Conservation (phyloP, 2,329 filamentous ascomycete genomes). For the Colletotrichum lentis region DNA sequence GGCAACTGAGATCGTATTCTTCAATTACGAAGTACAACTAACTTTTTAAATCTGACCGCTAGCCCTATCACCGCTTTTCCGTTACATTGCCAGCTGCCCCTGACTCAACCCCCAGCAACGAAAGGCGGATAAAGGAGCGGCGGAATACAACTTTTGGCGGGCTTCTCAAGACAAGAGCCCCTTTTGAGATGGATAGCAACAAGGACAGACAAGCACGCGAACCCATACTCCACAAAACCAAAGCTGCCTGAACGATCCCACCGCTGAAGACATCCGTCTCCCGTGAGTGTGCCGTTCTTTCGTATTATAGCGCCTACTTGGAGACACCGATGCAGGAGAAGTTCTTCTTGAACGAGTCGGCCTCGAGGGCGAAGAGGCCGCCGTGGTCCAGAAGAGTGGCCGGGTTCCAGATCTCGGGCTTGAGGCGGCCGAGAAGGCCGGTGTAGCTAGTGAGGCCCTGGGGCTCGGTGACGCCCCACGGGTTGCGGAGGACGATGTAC, state of each 20-base stretch:
- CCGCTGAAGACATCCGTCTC: not conserved
- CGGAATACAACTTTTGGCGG: conserved; percentile 17
- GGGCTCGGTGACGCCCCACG: conserved; percentile 55
- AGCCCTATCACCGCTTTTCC: conserved; percentile 16
- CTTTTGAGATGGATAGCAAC: not conserved
- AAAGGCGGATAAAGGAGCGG: conserved; percentile 9
- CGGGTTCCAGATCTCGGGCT: conserved; percentile 50
- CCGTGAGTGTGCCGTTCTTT: conserved; percentile 31
- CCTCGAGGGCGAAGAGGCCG: conserved; percentile 50
- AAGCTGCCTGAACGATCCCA: conserved; percentile 9
- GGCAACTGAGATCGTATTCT: conserved; percentile 28
- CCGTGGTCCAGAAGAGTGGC: conserved; percentile 49
- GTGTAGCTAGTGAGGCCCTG: conserved; percentile 51
- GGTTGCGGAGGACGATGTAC: conserved; percentile 55
- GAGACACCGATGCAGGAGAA: conserved; percentile 45
- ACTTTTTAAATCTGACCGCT: conserved; percentile 28
- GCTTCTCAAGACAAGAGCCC: not conserved
- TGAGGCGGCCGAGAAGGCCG: conserved; percentile 50
- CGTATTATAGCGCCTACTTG: conserved; percentile 34
- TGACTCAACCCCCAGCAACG: not conserved
- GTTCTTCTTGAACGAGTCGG: conserved; percentile 49
- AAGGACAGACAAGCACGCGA: not conserved
- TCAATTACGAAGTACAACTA: conserved; percentile 2
- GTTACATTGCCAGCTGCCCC: conserved; percentile 10
- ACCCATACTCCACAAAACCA: not conserved